Percentiles rank a stretch among this genome's conserved stretches.
Conservation (phyloP, 345 rosid species). For the Geranium rotundifolium region DNA sequence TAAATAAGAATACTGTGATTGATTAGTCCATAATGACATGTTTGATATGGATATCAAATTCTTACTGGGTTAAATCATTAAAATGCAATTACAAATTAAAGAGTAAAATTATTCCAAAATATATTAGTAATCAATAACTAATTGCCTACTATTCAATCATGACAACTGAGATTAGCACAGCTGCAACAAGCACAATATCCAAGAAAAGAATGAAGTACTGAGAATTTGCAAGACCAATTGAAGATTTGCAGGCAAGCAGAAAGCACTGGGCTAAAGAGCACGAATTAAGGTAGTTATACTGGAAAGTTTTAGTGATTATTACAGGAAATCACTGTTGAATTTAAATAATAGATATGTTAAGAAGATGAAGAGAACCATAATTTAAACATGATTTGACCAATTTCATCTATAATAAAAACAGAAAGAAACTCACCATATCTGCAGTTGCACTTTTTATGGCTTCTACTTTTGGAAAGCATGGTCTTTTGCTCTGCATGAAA, state of each 20-base stretch:
- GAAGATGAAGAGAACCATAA: background rate
- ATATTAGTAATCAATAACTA: background rate
- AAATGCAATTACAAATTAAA: background rate
- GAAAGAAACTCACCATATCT: constrained; percentile 62
- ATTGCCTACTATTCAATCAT: background rate
- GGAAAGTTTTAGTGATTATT: too few species aligned
- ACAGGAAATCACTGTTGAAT: too few species aligned
- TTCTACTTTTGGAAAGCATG: constrained; percentile 76
- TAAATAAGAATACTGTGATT: constrained; percentile 16
- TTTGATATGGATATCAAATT: background rate
- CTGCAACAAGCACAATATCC: background rate
- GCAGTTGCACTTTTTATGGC: constrained; percentile 87
- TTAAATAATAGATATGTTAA: background rate
- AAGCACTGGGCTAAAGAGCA: background rate
- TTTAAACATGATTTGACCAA: background rate
- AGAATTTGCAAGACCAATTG: too few species aligned
- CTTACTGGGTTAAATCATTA: too few species aligned
- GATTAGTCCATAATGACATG: background rate
- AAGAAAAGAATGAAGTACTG: background rate
- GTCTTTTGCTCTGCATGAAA: constrained; percentile 55
- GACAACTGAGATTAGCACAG: background rate
- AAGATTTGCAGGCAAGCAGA: too few species aligned
- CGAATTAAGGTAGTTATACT: too few species aligned
- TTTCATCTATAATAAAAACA: background rate
- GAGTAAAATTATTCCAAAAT: background rate